Percentiles rank a stretch among this genome's conserved stretches.
Evolutionary conservation across 805 yeast species (phyloP).

Genomic region (Priceomyces castillae): DNA sequence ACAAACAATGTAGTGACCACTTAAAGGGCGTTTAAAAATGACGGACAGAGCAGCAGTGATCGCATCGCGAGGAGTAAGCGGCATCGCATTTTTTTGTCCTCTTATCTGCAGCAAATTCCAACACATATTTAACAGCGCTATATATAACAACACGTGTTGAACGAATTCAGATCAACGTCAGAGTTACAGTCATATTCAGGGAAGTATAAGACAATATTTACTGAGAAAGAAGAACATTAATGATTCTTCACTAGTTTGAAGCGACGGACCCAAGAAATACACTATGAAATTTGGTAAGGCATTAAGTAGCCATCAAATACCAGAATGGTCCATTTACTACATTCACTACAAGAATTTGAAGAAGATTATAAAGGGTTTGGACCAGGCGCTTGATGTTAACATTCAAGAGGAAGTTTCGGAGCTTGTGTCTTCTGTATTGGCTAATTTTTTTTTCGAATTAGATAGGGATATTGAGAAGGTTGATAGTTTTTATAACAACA

Average conservation of each 20-base stretch:
- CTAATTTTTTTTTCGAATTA: conserved; percentile 70
- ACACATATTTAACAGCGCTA: neutral
- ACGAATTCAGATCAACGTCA: neutral
- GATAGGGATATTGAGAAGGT: conserved; percentile 83
- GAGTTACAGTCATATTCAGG: too few relatives aligned
- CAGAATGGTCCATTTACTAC: conserved; percentile 85
- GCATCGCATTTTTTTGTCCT: neutral
- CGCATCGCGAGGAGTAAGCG: neutral
- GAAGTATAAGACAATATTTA: neutral
- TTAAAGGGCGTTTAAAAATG: too few relatives aligned
- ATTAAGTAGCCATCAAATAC: conserved; percentile 79
- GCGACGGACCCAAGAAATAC: neutral
- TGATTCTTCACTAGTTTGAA: neutral
- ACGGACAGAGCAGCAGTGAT: too few relatives aligned
- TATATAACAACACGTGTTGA: neutral
- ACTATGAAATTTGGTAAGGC: conserved; percentile 81
- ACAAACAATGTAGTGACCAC: too few relatives aligned
- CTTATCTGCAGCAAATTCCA: neutral
- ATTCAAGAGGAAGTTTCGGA: conserved; percentile 24
- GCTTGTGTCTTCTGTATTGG: conserved; percentile 45
- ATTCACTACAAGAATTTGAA: conserved; percentile 84
- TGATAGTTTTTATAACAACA: conserved; percentile 71
- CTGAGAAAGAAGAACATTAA: neutral
- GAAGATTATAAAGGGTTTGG: conserved; percentile 69
- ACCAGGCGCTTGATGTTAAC: conserved; percentile 26